phyloP scores from a whole-genome alignment of 2,329 filamentous ascomycete genomes.

The Curvularia spicifera region DNA sequence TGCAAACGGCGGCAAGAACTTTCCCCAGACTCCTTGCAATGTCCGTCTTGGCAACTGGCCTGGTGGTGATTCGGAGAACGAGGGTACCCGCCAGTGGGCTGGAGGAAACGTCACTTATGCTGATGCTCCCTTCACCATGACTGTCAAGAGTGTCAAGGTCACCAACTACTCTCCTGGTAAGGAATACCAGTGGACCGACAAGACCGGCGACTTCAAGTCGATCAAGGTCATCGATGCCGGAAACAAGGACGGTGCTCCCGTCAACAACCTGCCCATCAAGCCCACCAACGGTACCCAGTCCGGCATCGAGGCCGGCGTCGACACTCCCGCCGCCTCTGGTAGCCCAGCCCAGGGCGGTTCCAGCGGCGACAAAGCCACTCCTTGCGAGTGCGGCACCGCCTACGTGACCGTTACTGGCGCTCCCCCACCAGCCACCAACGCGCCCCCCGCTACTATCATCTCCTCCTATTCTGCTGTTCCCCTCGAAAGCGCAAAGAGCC shows the following conservation, averaged over 20 bases:
- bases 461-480: slow-evolving; percentile 22
- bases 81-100: slow-evolving; percentile 72
- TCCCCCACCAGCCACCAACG: slow-evolving; percentile 28
- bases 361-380: slow-evolving; percentile 11
- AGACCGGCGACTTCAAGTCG: slow-evolving; percentile 55
- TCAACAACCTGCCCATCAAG: slow-evolving; percentile 34
- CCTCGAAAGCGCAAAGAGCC: slow-evolving; percentile 18
- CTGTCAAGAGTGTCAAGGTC: slow-evolving; percentile 58
- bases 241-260: slow-evolving; percentile 41
- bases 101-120: slow-evolving; percentile 62
- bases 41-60: slow-evolving; percentile 56
- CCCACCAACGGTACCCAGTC: slow-evolving; percentile 39
- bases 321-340: slow-evolving; percentile 29
- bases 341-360: slow-evolving; percentile 3
- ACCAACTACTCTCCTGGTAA: slow-evolving; percentile 60
- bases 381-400: slow-evolving; percentile 37
- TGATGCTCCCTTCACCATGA: slow-evolving; percentile 59
- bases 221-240: slow-evolving; percentile 54
- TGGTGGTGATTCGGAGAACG: slow-evolving; percentile 55
- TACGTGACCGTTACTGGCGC: slow-evolving; percentile 40
- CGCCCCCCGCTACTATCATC: slow-evolving; percentile 23
- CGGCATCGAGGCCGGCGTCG: slow-evolving; percentile 33
- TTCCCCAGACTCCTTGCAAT: slow-evolving; percentile 79
- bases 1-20: slow-evolving; percentile 64
- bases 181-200: slow-evolving; percentile 59